These are phyloP conservation scores for Kalmanozyma brasiliensis DNA, from an alignment of 1,284 basidiomycete genomes.

Conservation along the genomic window DNA sequence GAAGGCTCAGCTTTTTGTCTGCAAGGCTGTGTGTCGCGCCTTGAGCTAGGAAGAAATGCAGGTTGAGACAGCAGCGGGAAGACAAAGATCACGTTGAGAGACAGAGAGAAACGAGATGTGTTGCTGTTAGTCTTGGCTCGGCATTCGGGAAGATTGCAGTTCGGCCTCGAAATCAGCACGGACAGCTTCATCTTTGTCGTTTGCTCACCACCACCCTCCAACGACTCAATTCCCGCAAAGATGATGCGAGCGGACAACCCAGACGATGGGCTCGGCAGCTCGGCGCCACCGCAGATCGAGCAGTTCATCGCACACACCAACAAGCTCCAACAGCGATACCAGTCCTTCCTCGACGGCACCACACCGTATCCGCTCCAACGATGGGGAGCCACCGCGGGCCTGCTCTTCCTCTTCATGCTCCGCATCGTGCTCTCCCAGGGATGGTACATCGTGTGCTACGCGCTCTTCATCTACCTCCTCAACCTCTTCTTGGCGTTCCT, in stretches of 20 bases:
- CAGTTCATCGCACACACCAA: conserved; percentile 56
- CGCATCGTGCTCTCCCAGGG: conserved; percentile 88
- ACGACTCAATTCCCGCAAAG: conserved; percentile 5
- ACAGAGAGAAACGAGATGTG: too few relatives aligned
- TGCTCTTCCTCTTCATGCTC: conserved; percentile 83
- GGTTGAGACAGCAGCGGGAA: too few relatives aligned
- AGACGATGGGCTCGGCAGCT: conserved; percentile 39
- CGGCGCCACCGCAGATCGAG: conserved; percentile 49
- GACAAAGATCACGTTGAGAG: neutral
- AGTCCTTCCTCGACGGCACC: conserved; percentile 85
- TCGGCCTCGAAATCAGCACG: neutral
- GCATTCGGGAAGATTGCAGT: conserved; percentile 12
- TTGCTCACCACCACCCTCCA: conserved; percentile 1
- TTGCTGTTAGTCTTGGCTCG: conserved; percentile 2
- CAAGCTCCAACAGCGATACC: conserved; percentile 68
- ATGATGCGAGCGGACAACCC: conserved; percentile 60
- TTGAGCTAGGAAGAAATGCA: too few relatives aligned
- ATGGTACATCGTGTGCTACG: conserved; percentile 82
- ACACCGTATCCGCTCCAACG: conserved; percentile 88
- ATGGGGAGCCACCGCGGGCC: conserved; percentile 82
- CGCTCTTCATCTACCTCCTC: conserved; percentile 67
- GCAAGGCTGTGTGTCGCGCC: too few relatives aligned
- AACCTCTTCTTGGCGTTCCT: conserved; percentile 83
- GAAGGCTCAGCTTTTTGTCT: conserved; percentile 9
- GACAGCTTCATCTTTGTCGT: neutral